Evolutionary conservation across 1,284 basidiomycete genomes (phyloP).

Genomic region (Cutaneotrichosporon arboriforme): DNA sequence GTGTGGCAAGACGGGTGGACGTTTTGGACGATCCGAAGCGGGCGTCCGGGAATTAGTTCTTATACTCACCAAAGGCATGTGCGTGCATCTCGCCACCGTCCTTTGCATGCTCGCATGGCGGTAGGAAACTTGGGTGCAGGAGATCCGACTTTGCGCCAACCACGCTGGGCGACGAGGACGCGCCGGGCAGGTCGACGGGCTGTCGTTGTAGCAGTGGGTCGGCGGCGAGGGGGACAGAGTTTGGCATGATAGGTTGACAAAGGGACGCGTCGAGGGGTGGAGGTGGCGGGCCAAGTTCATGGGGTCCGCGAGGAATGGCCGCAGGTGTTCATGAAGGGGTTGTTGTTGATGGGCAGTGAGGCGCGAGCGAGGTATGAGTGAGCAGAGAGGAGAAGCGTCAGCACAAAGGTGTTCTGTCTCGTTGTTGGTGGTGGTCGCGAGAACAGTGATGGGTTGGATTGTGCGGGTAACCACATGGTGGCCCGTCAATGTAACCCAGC

Average conservation of each 20-base stretch:
- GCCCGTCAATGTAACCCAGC: background rate
- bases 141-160: constrained; percentile 25
- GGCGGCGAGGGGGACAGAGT: constrained; percentile 4
- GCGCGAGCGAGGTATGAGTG: too few species aligned
- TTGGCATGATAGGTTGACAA: too few species aligned
- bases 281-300: background rate
- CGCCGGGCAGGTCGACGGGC: constrained; percentile 9
- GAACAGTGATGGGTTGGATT: background rate
- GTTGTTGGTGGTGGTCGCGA: too few species aligned
- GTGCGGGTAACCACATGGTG: background rate
- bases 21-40: background rate
- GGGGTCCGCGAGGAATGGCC: background rate
- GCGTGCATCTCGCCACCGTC: constrained; percentile 43
- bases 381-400: background rate
- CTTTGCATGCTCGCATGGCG: constrained; percentile 38
- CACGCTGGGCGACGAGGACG: constrained; percentile 1
- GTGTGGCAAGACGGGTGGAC: too few species aligned
- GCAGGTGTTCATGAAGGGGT: background rate
- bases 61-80: constrained; percentile 41
- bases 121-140: constrained; percentile 40
- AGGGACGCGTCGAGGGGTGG: constrained; percentile 4
- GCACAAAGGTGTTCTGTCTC: too few species aligned
- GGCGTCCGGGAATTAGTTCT: background rate
- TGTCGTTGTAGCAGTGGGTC: background rate
- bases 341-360: too few species aligned